Base-by-base conservation (phyloP, 257 asterid species). In the Lithospermum erythrorhizon region DNA sequence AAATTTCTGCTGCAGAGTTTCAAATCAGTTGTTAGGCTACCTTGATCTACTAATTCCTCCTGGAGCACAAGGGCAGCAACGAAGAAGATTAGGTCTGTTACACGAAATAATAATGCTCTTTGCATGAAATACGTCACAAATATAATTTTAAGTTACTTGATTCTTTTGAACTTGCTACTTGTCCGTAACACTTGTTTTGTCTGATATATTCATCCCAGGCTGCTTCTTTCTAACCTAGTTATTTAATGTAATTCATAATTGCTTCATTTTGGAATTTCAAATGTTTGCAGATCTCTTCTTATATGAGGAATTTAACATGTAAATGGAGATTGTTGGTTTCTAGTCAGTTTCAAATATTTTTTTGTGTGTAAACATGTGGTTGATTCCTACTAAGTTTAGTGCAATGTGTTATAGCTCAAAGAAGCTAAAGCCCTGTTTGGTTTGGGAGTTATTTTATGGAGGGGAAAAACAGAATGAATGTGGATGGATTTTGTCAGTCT, bases 1-100 rank as follows among this genome's bases (percentile, higher is more conserved):
- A 47, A 57, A 27, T 27, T 57, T 20, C 71, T 25, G 35, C 23
- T 77, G 83, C 86, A 93, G 99, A 66, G 69, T 80, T 72, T 86
- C 95, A 55, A 79, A 61, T 69, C 94, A 81, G 64, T 78, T 93
- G 84, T 60, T 93, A 68, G 79, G 68, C 53, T 95, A 84, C 61
- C 76, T 93, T 61, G 99, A 93, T 71, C 81, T 90, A 32, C 48
- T 89, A 57, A 59, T 84, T 70, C 96, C 97, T 61, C 59, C 91
- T 64, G 99, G 88, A 68, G 76, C 86, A 69, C 83, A 77, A 48
- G 95, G 89, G 59, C 95, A 84, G 71, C 95, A 82, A 18, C 85
- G 96, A 58, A 80, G 90, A 85, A 76, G 87, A 79, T 76, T 81
- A 67, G 99, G 99, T 93, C 72, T 64, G 93, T 79, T 22, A 21